Conservation (phyloP, 768 basidiomycete species). For the Chiua virens region DNA sequence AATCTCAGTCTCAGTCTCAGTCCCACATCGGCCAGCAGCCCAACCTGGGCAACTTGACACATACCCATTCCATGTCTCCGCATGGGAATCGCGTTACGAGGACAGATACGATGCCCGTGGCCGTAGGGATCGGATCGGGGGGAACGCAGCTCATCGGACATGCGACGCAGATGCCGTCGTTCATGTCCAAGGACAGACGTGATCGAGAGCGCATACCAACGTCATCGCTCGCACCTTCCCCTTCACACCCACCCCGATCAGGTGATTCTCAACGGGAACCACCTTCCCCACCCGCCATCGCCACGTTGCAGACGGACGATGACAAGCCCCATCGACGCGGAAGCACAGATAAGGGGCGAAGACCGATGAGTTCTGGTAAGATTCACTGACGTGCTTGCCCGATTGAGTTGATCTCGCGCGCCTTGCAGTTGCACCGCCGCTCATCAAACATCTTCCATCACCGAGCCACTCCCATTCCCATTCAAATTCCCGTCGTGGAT, state of each 20-base stretch:
- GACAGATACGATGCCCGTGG: conserved; percentile 34
- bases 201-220: conserved; percentile 28
- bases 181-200: conserved; percentile 27
- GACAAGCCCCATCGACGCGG: conserved; percentile 23
- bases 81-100: conserved; percentile 26
- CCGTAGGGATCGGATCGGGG: conserved; percentile 24
- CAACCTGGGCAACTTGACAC: conserved; percentile 7
- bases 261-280: conserved; percentile 26
- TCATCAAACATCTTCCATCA: conserved; percentile 25
- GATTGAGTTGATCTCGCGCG: conserved; percentile 7
- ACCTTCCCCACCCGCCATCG: conserved; percentile 34
- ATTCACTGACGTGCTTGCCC: not conserved
- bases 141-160: conserved; percentile 26
- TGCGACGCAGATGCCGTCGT: conserved; percentile 21
- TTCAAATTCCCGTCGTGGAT: conserved; percentile 25
- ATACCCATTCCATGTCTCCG: conserved; percentile 21
- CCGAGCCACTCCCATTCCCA: conserved; percentile 26
- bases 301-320: conserved; percentile 29
- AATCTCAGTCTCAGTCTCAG: conserved; percentile 16
- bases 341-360: conserved; percentile 25
- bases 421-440: conserved; percentile 15
- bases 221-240: conserved; percentile 22
- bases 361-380: conserved; percentile 31
- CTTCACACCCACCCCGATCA: conserved; percentile 13
- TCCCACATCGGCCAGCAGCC: conserved; percentile 15